phyloP scores from a whole-genome alignment of 306 rosid species.

The Mimosa pudica region DNA sequence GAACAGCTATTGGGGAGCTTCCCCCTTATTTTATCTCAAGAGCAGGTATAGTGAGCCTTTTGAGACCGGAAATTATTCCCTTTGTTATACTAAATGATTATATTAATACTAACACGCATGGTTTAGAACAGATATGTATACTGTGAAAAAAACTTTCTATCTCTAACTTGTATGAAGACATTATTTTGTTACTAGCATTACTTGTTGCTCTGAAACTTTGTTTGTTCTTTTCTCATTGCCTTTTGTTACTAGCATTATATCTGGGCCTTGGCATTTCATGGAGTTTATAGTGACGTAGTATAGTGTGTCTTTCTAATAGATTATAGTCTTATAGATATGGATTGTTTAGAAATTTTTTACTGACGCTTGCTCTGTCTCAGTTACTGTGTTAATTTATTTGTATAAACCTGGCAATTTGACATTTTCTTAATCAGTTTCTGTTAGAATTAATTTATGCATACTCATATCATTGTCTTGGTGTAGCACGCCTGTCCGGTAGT shows the following conservation, averaged over 20 bases:
- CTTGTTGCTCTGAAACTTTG: background rate
- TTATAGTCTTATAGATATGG: background rate
- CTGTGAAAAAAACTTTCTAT: background rate
- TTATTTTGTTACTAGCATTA: background rate
- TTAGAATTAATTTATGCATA: conserved; percentile 30
- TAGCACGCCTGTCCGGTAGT: conserved; percentile 78
- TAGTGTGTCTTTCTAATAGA: background rate
- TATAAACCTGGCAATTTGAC: conserved; percentile 1
- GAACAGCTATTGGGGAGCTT: conserved; percentile 99
- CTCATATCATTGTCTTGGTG: conserved; percentile 37
- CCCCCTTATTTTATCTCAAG: conserved; percentile 99
- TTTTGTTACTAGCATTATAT: background rate
- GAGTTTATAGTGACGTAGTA: background rate
- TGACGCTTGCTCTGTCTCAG: conserved; percentile 7
- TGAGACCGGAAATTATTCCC: conserved; percentile 10
- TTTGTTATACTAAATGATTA: conserved; percentile 11
- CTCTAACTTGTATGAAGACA: conserved; percentile 2
- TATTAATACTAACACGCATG: background rate
- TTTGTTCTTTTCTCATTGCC: background rate
- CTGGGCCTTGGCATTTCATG: background rate
- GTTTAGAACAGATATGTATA: background rate
- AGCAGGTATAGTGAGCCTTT: conserved; percentile 63
- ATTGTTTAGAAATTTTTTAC: background rate
- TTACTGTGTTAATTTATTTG: background rate
- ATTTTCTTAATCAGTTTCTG: conserved; percentile 14